Conservation (phyloP, 495 filamentous ascomycete genomes). For the Penicillium canariense region DNA sequence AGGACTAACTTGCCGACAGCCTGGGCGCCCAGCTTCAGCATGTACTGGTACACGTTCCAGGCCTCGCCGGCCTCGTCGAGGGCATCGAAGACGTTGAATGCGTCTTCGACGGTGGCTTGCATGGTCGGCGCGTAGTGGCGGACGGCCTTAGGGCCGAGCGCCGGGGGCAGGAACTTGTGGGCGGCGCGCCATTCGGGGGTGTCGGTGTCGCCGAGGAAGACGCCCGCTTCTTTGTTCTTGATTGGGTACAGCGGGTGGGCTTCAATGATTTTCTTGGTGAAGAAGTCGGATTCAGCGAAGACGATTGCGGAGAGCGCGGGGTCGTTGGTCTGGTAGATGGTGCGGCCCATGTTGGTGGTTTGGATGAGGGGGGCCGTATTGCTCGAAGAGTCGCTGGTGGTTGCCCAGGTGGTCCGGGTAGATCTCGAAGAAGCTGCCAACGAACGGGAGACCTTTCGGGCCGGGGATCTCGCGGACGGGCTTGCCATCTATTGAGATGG, state of each 20-base stretch:
- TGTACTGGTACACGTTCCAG: conserved; percentile 57
- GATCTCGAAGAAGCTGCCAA: conserved; percentile 53
- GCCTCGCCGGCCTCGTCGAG: conserved; percentile 44
- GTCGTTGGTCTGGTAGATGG: conserved; percentile 49
- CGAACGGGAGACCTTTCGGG: conserved; percentile 45
- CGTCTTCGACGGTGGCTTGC: conserved; percentile 40
- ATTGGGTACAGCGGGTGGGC: conserved; percentile 48
- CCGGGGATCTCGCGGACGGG: conserved; percentile 42
- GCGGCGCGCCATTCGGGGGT: conserved; percentile 41
- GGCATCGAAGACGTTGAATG: conserved; percentile 51
- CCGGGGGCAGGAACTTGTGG: conserved; percentile 56
- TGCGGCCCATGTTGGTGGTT: conserved; percentile 51
- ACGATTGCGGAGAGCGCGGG: conserved; percentile 37
- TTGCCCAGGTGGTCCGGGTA: conserved; percentile 59
- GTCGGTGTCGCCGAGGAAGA: conserved; percentile 54
- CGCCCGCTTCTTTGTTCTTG: conserved; percentile 38
- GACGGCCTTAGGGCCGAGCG: conserved; percentile 51
- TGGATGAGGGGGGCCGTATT: conserved; percentile 54
- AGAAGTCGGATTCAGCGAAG: conserved; percentile 47
- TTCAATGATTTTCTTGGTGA: conserved; percentile 51
- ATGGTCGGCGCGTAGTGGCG: conserved; percentile 53
- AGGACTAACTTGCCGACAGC: conserved; percentile 49
- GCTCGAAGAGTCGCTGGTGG: conserved; percentile 51
- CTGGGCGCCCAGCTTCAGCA: conserved; percentile 54
- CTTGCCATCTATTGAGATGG: conserved; percentile 36